Conservation (phyloP, 306 rosid species). For the Citrullus colocynthis region DNA sequence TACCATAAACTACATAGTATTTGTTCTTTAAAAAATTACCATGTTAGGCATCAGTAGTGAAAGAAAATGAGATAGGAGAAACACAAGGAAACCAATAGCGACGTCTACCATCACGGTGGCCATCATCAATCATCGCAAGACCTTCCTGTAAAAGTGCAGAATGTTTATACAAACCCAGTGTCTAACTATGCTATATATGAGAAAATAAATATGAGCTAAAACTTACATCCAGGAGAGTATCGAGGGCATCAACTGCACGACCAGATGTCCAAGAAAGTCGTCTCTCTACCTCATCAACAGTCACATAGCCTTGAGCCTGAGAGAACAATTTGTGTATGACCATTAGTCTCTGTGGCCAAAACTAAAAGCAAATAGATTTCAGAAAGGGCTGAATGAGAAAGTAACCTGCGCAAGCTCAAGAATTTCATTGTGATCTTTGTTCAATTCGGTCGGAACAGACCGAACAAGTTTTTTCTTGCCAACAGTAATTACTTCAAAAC, state of each 20-base stretch:
- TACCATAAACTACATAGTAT: neutral
- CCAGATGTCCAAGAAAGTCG: slow-evolving; percentile 81
- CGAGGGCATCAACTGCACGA: slow-evolving; percentile 82
- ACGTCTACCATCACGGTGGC: slow-evolving; percentile 75
- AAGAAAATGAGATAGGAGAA: slow-evolving; percentile 50
- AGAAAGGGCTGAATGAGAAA: neutral
- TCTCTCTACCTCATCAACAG: slow-evolving; percentile 68
- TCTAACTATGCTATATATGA: neutral
- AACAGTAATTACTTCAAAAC: slow-evolving; percentile 89
- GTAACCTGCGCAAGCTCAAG: slow-evolving; percentile 95
- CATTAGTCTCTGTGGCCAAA: neutral
- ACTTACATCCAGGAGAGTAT: slow-evolving; percentile 73
- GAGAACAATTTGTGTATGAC: neutral
- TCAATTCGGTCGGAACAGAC: slow-evolving; percentile 95
- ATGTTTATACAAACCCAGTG: no score
- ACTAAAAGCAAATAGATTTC: neutral
- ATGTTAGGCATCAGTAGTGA: slow-evolving; percentile 31
- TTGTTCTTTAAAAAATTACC: neutral
- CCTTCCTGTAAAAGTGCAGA: slow-evolving; percentile 56
- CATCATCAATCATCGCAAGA: slow-evolving; percentile 96
- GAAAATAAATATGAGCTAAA: neutral
- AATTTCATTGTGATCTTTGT: slow-evolving; percentile 93
- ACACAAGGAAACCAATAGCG: slow-evolving; percentile 93
- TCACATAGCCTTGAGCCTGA: slow-evolving; percentile 86
- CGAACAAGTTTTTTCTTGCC: slow-evolving; percentile 93